Conservation (phyloP, 1,284 basidiomycete species). For the Marasmius oreades region DNA sequence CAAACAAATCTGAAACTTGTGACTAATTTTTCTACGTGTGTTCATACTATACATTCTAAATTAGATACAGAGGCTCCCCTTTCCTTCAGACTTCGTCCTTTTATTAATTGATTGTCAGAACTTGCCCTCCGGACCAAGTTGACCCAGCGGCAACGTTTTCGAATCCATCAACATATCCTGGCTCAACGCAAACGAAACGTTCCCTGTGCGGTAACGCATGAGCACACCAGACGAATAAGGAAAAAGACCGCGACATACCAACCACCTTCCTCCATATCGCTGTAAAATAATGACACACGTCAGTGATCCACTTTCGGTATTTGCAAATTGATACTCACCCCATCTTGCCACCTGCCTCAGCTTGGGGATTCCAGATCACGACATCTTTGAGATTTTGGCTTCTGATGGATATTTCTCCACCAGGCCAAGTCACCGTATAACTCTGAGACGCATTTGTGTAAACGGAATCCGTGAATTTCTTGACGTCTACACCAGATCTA, state of each 20-base stretch:
- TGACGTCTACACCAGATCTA: constrained; percentile 62
- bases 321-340: constrained; percentile 17
- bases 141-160: constrained; percentile 55
- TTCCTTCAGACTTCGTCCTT: background rate
- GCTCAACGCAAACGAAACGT: constrained; percentile 81
- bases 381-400: constrained; percentile 69
- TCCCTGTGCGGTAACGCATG: constrained; percentile 48
- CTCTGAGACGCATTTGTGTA: constrained; percentile 61
- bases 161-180: constrained; percentile 75
- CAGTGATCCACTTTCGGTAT: background rate
- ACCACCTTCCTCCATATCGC: constrained; percentile 82
- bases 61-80: constrained; percentile 19
- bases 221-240: constrained; percentile 6
- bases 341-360: constrained; percentile 64
- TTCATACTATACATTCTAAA: background rate
- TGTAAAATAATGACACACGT: background rate
- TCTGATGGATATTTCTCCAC: constrained; percentile 53
- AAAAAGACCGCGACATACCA: constrained; percentile 56
- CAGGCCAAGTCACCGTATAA: constrained; percentile 61
- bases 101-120: constrained; percentile 39
- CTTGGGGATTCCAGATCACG: constrained; percentile 85
- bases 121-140: constrained; percentile 75
- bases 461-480: constrained; percentile 65
- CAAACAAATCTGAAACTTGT: too few species aligned
- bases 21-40: background rate